Percentiles rank a stretch among this genome's conserved stretches.
Evolutionary conservation across 345 rosid genomes (phyloP).

Genomic region (Aurinia saxatilis): DNA sequence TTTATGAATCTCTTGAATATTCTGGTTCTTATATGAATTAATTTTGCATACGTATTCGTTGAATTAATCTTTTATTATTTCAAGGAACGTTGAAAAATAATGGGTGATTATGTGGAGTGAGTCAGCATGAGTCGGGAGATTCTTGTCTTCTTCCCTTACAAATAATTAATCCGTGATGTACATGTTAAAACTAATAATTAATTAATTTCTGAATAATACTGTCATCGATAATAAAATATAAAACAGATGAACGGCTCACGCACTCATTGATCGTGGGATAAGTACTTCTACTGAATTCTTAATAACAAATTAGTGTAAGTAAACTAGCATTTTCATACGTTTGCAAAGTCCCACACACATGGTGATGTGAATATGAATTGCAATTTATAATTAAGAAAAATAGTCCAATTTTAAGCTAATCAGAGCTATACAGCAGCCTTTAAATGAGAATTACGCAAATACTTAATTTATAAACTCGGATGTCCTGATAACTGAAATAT

Average conservation of each 20-base stretch:
- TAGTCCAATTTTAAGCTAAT: not conserved
- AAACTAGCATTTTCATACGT: not conserved
- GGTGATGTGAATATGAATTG: not conserved
- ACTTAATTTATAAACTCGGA: too few species aligned
- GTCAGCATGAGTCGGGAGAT: slow-evolving; percentile 14
- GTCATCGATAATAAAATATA: not conserved
- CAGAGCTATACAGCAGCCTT: not conserved
- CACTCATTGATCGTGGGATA: not conserved
- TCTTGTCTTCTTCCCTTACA: slow-evolving; percentile 4
- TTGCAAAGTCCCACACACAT: not conserved
- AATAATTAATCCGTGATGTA: slow-evolving; percentile 15
- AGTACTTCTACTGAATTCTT: not conserved
- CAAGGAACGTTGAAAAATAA: not conserved
- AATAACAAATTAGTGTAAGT: not conserved
- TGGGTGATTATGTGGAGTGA: not conserved
- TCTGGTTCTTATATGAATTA: not conserved
- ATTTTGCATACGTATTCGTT: not conserved
- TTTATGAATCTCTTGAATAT: not conserved
- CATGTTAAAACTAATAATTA: not conserved
- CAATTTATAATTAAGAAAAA: not conserved
- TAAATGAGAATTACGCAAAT: not conserved
- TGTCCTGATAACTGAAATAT: too few species aligned
- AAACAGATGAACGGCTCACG: slow-evolving; percentile 11
- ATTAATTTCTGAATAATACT: too few species aligned
- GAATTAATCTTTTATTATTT: not conserved